Evolutionary conservation across 2,329 filamentous ascomycete genomes (phyloP).

Genomic region (Xylariaceae sp.): DNA sequence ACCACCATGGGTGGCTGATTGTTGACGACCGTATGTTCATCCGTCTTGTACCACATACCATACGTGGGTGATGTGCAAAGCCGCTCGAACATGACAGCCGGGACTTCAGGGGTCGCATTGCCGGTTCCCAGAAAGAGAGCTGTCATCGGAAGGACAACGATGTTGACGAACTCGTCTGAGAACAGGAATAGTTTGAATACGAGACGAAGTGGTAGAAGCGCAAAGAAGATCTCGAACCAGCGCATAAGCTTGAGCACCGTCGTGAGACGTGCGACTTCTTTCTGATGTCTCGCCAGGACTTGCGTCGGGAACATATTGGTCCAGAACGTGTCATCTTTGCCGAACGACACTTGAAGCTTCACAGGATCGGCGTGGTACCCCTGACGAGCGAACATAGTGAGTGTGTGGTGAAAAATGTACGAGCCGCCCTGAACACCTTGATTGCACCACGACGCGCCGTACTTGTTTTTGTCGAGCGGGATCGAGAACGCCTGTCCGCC

Average conservation of each 20-base stretch:
- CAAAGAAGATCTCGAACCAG: conserved; percentile 50
- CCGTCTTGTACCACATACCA: conserved; percentile 52
- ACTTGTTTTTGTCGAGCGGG: conserved; percentile 50
- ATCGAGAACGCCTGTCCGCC: conserved; percentile 60
- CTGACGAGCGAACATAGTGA: conserved; percentile 54
- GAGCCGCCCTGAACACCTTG: conserved; percentile 56
- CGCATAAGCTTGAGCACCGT: conserved; percentile 47
- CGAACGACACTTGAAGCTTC: conserved; percentile 51
- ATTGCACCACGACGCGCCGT: conserved; percentile 59
- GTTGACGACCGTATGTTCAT: conserved; percentile 31
- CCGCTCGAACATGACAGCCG: conserved; percentile 33
- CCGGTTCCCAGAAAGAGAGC: conserved; percentile 34
- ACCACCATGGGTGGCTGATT: conserved; percentile 55
- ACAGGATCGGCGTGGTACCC: conserved; percentile 51
- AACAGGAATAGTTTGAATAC: conserved; percentile 31
- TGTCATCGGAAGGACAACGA: conserved; percentile 34
- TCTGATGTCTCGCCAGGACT: conserved; percentile 45
- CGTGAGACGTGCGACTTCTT: conserved; percentile 45
- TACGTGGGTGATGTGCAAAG: conserved; percentile 43
- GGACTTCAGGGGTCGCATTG: conserved; percentile 33
- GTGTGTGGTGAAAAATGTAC: conserved; percentile 55
- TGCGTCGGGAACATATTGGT: conserved; percentile 51
- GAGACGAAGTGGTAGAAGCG: conserved; percentile 40
- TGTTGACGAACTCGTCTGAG: conserved; percentile 32
- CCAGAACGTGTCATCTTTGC: conserved; percentile 52